phyloP scores from a whole-genome alignment of 2,329 filamentous ascomycete species.

The Penicillium nordicum region DNA sequence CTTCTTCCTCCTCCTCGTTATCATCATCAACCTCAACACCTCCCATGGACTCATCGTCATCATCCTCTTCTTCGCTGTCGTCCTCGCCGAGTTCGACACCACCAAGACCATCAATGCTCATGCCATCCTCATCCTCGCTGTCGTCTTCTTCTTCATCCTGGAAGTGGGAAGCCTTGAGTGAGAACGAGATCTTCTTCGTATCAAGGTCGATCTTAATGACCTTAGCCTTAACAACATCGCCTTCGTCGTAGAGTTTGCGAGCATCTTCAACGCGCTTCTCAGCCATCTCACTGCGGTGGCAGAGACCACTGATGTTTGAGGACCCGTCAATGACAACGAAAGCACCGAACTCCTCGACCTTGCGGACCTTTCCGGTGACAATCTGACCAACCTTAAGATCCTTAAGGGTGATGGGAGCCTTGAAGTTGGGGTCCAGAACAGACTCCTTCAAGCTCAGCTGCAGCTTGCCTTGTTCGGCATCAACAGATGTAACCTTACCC shows the following conservation, averaged over 20 bases:
- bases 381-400: slow-evolving; percentile 76
- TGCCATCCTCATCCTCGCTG: slow-evolving; percentile 46
- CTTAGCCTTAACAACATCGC: slow-evolving; percentile 89
- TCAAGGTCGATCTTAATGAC: slow-evolving; percentile 72
- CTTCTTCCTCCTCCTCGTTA: slow-evolving; percentile 39
- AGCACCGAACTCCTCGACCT: slow-evolving; percentile 91
- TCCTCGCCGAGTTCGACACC: slow-evolving; percentile 36
- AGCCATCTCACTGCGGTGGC: slow-evolving; percentile 88
- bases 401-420: slow-evolving; percentile 67
- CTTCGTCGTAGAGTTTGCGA: slow-evolving; percentile 83
- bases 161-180: slow-evolving; percentile 90
- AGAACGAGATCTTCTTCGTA: slow-evolving; percentile 79
- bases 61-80: slow-evolving; percentile 35
- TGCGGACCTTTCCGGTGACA: slow-evolving; percentile 85
- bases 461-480: slow-evolving; percentile 65
- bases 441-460: slow-evolving; percentile 87
- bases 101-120: slow-evolving; percentile 31
- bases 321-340: slow-evolving; percentile 90
- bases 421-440: slow-evolving; percentile 73
- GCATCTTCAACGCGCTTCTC: slow-evolving; percentile 78
- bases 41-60: slow-evolving; percentile 39
- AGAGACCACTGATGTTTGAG: slow-evolving; percentile 84
- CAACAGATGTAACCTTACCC: slow-evolving; percentile 74
- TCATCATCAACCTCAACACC: slow-evolving; percentile 46
- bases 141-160: slow-evolving; percentile 54